Percentiles rank a stretch among this genome's conserved stretches.
Evolutionary conservation across 805 yeast genomes (phyloP).

Genomic region (Candida argentea): DNA sequence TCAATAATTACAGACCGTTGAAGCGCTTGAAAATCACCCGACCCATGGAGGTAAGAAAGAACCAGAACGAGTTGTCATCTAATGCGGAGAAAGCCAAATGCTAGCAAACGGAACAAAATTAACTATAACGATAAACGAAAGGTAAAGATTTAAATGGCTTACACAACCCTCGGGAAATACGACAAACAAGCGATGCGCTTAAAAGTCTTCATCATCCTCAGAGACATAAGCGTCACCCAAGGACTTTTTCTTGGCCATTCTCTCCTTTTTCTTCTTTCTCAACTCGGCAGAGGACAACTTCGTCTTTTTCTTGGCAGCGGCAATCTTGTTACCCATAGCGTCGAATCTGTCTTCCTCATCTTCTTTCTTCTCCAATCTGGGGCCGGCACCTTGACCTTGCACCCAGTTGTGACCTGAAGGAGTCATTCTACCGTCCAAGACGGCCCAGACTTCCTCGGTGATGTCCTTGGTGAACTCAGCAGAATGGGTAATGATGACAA

Average conservation of each 20-base stretch:
- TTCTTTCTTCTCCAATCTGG: slow-evolving; percentile 96
- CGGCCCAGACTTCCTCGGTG: slow-evolving; percentile 99
- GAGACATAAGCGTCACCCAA: slow-evolving; percentile 99
- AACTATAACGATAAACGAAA: too few relatives aligned
- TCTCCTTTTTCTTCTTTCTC: slow-evolving; percentile 99
- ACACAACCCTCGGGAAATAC: slow-evolving; percentile 1
- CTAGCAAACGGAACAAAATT: too few relatives aligned
- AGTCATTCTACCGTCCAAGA: slow-evolving; percentile 94
- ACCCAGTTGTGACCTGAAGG: slow-evolving; percentile 99
- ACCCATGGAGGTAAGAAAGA: slow-evolving; percentile 1
- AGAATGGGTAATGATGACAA: slow-evolving; percentile 98
- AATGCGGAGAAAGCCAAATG: too few relatives aligned
- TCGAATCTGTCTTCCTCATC: slow-evolving; percentile 98
- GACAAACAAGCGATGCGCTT: slow-evolving; percentile 8
- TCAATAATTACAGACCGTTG: not conserved
- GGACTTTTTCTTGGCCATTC: slow-evolving; percentile 99
- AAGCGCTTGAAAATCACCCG: not conserved
- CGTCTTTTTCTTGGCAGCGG: slow-evolving; percentile 89
- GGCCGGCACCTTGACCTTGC: slow-evolving; percentile 99
- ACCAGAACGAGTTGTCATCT: slow-evolving; percentile 2
- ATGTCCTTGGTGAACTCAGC: slow-evolving; percentile 99
- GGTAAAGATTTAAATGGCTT: too few relatives aligned
- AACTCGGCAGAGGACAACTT: slow-evolving; percentile 98
- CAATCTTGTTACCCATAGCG: slow-evolving; percentile 99
- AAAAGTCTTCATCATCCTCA: slow-evolving; percentile 60